Evolutionary conservation across 2,329 filamentous ascomycete genomes (phyloP), one percentile per base, ranked within the genome.

Genomic region (Emericellopsis atlantica): DNA sequence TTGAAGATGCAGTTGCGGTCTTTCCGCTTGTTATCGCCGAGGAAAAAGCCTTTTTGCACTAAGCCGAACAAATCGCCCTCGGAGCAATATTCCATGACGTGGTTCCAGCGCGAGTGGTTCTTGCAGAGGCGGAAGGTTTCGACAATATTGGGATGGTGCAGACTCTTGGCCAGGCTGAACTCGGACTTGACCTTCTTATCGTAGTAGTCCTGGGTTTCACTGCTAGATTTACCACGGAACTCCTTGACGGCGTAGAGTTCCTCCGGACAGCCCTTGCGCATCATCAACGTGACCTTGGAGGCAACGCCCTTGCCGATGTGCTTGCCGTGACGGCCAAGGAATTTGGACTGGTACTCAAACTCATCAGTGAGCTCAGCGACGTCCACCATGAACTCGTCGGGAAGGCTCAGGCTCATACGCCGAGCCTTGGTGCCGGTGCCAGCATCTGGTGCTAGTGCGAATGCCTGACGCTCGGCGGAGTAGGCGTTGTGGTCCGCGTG

Each of bases 11-110:
- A 94, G 26, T 84, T 65, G 9, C 84, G 79, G 54, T 93, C 85
- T 42, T 72, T 68, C 14, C 72, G 66, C 43, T 79, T 77, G 42
- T 83, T 78, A 6, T 79, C 70, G 4, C 67, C 62, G 43, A 67
- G 74, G 47, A 93, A 75, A 51, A 82, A 81, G 29, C 74, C 74
- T 56, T 81, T 81, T 48, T 80, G 74, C 32, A 93, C 80, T 11
- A 94, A 65, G 46, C 71, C 70, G 57, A 83, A 90, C 6, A 95
- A 65, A 54, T 94, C 88, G 36, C 88, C 87, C 49, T 86, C 77
- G 4, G 76, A 72, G 63, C 88, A 94, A 57, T 84, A 93, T 56
- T 95, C 86, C 88, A 95, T 95, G 42, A 94, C 85, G 56, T 93
- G 85, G 56, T 87, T 89, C 83, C 84, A 93, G 32, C 81, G 78